Evolutionary conservation across 2,329 filamentous ascomycete species (phyloP).

Genomic region (Alternaria infectoria): DNA sequence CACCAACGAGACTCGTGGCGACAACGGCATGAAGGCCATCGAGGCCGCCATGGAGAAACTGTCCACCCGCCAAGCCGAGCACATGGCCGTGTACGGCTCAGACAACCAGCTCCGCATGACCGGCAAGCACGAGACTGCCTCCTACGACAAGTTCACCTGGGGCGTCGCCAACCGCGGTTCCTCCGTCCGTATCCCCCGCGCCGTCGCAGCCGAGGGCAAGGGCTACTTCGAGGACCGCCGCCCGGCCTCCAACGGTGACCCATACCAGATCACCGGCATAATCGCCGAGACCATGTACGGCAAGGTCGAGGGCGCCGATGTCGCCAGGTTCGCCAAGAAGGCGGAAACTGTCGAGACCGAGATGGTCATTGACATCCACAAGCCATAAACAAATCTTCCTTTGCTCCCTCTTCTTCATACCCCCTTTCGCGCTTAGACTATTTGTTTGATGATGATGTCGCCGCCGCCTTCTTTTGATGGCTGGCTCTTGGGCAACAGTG

Average conservation of each 20-base stretch:
- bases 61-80: conserved; percentile 57
- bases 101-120: conserved; percentile 95
- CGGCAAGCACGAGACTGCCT: conserved; percentile 90
- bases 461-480: neutral
- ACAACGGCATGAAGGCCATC: conserved; percentile 95
- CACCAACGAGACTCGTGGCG: conserved; percentile 82
- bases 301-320: conserved; percentile 57
- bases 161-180: conserved; percentile 96
- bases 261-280: conserved; percentile 83
- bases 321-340: conserved; percentile 50
- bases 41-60: conserved; percentile 72
- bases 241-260: conserved; percentile 81
- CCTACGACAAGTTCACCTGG: conserved; percentile 91
- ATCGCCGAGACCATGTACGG: conserved; percentile 73
- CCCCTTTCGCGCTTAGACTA: conserved; percentile 11
- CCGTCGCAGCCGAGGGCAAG: conserved; percentile 83
- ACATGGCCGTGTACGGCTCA: conserved; percentile 91
- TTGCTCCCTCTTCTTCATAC: conserved; percentile 16
- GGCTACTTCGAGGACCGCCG: conserved; percentile 83
- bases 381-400: conserved; percentile 28
- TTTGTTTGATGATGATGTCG: neutral
- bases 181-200: conserved; percentile 89
- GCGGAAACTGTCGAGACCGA: conserved; percentile 45
- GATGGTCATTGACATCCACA: conserved; percentile 35
- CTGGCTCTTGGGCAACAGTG: neutral